Evolutionary conservation across 179 eudicot genomes (phyloP), one percentile per base, ranked within the genome.

Genomic region (Silene noctiflora): DNA sequence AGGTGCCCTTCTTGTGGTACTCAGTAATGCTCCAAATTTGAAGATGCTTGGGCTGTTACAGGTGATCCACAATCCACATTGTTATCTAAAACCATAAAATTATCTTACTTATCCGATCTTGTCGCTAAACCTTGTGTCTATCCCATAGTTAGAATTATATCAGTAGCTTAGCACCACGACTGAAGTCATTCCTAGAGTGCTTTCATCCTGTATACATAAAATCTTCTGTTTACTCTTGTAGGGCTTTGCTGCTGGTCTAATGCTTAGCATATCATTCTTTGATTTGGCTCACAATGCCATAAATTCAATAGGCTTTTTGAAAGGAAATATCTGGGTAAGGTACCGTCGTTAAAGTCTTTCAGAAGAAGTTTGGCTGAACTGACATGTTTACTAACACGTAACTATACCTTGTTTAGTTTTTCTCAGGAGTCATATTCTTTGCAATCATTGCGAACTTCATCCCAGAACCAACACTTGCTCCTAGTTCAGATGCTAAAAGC

Each of bases 181-280:
- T 20, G 3, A 4, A 24, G 35, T 14, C 5, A 27, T 70, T 53
- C 25, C 16, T 61, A 11, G 11, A 61, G 35, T 35, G 33, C 19
- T 22, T 51, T 42, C 42, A n/a, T 59, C 14, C 21, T 29, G 33
- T 29, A n/a, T 69, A 75, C 51, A 61, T 69, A 71, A 77, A 53
- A 33, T 59, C 42, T 31, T 6, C 5, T 59, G 69, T 69, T 75
- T 17, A 63, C 68, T 71, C 56, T 5, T 86, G 79, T 85, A 91
- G 97, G 99, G 98, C 63, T 95, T 95, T 85, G 99, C 98, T 76
- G 97, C 98, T 39, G 99, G 98, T 76, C 97, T 95, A 68, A 95
- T 95, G 98, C 89, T 95, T 81, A 95, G 99, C 86, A 95, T 93
- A 82, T 93, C 99, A 62, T 93, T 93, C 84, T 82, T 95, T 3